These are phyloP conservation scores for Aphanomyces invadans DNA, from an alignment of 352 stramenopile species.

Conservation along the genomic window DNA sequence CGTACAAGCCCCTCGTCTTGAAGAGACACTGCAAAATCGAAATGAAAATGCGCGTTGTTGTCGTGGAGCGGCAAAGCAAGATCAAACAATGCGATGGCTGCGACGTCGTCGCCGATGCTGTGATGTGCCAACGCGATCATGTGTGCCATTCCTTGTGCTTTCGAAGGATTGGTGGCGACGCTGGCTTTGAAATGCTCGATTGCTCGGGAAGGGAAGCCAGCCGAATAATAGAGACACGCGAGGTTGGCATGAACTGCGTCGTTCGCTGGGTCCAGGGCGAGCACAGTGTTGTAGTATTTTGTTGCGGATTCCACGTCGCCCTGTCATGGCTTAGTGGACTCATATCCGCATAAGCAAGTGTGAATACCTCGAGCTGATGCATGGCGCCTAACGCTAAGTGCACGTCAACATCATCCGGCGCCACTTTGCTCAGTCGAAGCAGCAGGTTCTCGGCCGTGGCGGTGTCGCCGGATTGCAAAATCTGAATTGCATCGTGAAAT, in stretches of 20 bases:
- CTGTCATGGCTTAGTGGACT: no score
- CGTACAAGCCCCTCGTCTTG: conserved; percentile 39
- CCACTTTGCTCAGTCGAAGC: not conserved
- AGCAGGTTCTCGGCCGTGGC: not conserved
- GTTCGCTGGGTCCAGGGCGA: conserved; percentile 19
- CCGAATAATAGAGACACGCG: conserved; percentile 31
- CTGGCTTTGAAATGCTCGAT: conserved; percentile 26
- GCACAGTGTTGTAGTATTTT: conserved; percentile 24
- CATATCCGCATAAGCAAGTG: no score
- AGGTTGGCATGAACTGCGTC: conserved; percentile 26
- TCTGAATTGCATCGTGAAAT: not conserved
- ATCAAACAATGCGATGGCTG: conserved; percentile 32
- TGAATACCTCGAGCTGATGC: conserved; percentile 27
- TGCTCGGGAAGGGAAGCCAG: not conserved
- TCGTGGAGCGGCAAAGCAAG: conserved; percentile 11
- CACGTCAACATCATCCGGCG: conserved; percentile 25
- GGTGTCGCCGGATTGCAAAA: not conserved
- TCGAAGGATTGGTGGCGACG: conserved; percentile 20
- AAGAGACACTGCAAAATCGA: conserved; percentile 47
- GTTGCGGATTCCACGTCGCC: conserved; percentile 29
- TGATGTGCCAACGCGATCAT: conserved; percentile 37
- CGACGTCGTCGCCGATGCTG: conserved; percentile 27
- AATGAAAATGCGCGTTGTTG: conserved; percentile 35
- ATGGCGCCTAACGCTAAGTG: conserved; percentile 31
- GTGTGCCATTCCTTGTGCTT: conserved; percentile 24